These are phyloP conservation scores for Ramaria sp. DNA, from an alignment of 768 basidiomycete genomes.

Conservation along the genomic window DNA sequence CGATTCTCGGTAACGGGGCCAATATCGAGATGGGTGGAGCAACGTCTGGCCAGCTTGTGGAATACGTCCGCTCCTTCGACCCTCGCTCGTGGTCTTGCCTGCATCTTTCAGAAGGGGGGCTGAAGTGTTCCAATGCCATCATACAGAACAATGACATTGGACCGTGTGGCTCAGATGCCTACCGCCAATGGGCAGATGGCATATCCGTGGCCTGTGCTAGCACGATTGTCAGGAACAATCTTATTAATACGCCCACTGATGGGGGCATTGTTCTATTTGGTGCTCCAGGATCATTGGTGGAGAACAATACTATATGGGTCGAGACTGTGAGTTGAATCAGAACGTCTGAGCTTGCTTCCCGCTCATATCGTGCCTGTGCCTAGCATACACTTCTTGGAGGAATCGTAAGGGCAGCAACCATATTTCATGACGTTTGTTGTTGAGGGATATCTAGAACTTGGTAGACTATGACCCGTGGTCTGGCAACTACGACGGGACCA, in stretches of 20 bases:
- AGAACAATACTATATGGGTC: slow-evolving; percentile 71
- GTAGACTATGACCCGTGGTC: slow-evolving; percentile 59
- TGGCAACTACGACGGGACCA: slow-evolving; percentile 55
- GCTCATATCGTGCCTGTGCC: neutral
- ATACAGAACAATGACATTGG: slow-evolving; percentile 81
- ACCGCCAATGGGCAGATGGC: slow-evolving; percentile 74
- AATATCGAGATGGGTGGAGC: slow-evolving; percentile 82
- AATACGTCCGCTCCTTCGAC: slow-evolving; percentile 66
- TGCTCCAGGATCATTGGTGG: slow-evolving; percentile 57
- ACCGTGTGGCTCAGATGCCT: slow-evolving; percentile 56
- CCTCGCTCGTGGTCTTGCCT: slow-evolving; percentile 79
- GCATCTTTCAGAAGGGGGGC: slow-evolving; percentile 60
- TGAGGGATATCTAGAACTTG: slow-evolving; percentile 32
- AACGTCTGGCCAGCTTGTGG: slow-evolving; percentile 62
- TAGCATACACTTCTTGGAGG: slow-evolving; percentile 65
- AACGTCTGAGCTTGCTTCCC: neutral
- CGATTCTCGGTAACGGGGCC: slow-evolving; percentile 49
- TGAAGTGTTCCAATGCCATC: slow-evolving; percentile 50
- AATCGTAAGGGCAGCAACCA: slow-evolving; percentile 23
- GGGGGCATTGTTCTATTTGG: slow-evolving; percentile 76
- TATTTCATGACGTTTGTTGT: neutral
- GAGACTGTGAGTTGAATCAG: slow-evolving; percentile 36
- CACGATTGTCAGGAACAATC: slow-evolving; percentile 53
- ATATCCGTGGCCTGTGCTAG: slow-evolving; percentile 64
- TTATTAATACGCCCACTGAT: slow-evolving; percentile 64